phyloP scores from a whole-genome alignment of 768 basidiomycete genomes.

The Obba rivulosa region DNA sequence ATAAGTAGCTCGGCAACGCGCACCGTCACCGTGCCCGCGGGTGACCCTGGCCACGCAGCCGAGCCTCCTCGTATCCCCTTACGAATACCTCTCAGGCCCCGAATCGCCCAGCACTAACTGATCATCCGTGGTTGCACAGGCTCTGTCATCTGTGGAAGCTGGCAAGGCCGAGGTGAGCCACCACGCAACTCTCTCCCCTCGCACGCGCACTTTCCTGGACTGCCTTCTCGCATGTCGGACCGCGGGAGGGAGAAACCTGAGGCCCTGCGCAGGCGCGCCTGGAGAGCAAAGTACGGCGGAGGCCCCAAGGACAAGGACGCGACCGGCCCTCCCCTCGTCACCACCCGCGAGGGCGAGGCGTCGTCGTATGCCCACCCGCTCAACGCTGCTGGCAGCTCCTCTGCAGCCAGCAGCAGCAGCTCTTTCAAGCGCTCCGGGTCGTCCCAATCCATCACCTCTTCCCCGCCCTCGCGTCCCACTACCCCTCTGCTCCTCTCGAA shows the following conservation, averaged over 20 bases:
- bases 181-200: slow-evolving; percentile 3
- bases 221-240: slow-evolving; percentile 16
- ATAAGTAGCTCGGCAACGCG: not conserved
- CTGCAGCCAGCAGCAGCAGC: slow-evolving; percentile 15
- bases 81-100: not conserved
- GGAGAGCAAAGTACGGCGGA: slow-evolving; percentile 22
- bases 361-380: slow-evolving; percentile 22
- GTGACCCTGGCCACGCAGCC: slow-evolving; percentile 7
- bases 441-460: slow-evolving; percentile 20
- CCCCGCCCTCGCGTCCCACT: slow-evolving; percentile 21
- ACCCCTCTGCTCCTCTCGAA: slow-evolving; percentile 22
- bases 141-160: slow-evolving; percentile 13
- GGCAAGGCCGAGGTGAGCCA: slow-evolving; percentile 25
- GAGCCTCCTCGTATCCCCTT: not conserved
- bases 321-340: slow-evolving; percentile 12
- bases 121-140: slow-evolving; percentile 14
- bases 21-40: slow-evolving; percentile 10
- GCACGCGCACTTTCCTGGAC: not conserved
- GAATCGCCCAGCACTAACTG: slow-evolving; percentile 2
- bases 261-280: slow-evolving; percentile 20
- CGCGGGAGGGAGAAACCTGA: slow-evolving; percentile 15
- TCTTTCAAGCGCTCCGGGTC: slow-evolving; percentile 20
- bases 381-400: slow-evolving; percentile 12
- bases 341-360: slow-evolving; percentile 28
- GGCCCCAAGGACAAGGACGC: slow-evolving; percentile 21